phyloP scores from a whole-genome alignment of 192 early-diverging fungal species.

The Backusella psychrophila region DNA sequence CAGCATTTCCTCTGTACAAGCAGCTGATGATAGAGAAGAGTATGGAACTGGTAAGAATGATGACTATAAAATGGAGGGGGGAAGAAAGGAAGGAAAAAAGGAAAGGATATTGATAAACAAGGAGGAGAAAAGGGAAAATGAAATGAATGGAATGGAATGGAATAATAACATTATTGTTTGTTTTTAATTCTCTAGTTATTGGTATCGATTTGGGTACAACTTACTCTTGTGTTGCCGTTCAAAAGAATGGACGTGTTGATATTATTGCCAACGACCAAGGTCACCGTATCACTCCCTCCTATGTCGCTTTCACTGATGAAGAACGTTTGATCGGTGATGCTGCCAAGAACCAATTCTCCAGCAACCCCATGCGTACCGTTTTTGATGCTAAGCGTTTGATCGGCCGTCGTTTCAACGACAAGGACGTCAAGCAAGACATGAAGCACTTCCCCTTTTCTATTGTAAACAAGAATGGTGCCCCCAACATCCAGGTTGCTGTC shows the following conservation, averaged over 20 bases:
- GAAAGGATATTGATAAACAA: neutral
- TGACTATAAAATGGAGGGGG: neutral
- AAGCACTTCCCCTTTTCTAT: slow-evolving; percentile 92
- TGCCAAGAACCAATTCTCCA: slow-evolving; percentile 89
- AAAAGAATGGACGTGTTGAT: slow-evolving; percentile 50
- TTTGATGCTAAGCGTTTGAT: slow-evolving; percentile 92
- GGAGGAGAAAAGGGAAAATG: neutral
- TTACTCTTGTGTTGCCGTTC: slow-evolving; percentile 43
- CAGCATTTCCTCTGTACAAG: slow-evolving; percentile 9
- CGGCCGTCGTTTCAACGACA: slow-evolving; percentile 81
- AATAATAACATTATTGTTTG: neutral
- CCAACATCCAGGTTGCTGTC: slow-evolving; percentile 71
- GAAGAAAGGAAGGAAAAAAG: neutral
- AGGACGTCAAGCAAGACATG: slow-evolving; percentile 87
- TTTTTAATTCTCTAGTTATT: slow-evolving; percentile 16
- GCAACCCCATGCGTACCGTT: slow-evolving; percentile 87
- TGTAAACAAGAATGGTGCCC: slow-evolving; percentile 70
- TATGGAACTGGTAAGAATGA: slow-evolving; percentile 28
- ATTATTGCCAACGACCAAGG: slow-evolving; percentile 96
- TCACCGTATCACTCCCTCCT: slow-evolving; percentile 91
- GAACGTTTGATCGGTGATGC: slow-evolving; percentile 91
- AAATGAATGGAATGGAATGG: too few species aligned
- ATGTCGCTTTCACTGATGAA: slow-evolving; percentile 87
- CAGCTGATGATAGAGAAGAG: slow-evolving; percentile 21
- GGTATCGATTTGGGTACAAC: slow-evolving; percentile 51